Conservation (phyloP, 2,329 filamentous ascomycete genomes). For the Fusarium pseudoanthophilum region DNA sequence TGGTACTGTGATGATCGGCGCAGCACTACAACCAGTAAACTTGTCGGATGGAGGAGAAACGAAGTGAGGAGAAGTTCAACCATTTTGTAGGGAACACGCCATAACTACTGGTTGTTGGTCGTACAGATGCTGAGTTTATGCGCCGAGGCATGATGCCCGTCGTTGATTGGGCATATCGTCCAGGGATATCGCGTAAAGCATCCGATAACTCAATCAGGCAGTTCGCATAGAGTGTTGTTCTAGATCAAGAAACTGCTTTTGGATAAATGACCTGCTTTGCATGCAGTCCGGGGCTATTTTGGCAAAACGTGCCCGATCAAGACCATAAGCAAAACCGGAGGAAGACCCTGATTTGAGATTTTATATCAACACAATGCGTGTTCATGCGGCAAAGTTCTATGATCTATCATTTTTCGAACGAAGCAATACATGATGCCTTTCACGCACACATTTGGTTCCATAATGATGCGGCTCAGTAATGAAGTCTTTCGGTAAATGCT, state of each 20-base stretch:
- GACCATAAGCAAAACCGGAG: neutral
- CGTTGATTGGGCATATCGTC: neutral
- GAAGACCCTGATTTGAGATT: neutral
- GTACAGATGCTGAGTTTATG: neutral
- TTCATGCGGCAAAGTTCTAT: neutral
- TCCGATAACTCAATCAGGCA: neutral
- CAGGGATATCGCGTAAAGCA: neutral
- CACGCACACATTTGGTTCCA: no score
- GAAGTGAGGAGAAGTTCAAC: neutral
- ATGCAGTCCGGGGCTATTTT: neutral
- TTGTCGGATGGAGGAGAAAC: neutral
- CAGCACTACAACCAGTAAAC: no score
- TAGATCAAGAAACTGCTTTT: neutral
- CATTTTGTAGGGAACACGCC: neutral
- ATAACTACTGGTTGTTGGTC: neutral
- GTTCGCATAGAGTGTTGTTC: neutral
- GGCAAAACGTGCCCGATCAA: neutral
- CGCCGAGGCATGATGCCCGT: neutral
- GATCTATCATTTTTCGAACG: rapidly evolving
- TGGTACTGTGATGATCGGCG: neutral
- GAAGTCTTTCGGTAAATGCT: rapidly evolving
- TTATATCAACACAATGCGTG: neutral
- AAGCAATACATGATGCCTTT: rapidly evolving
- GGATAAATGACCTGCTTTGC: neutral
- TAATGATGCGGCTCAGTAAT: rapidly evolving